A percentile compares a stretch with the other conserved stretches of the same genome.
Evolutionary conservation across 768 basidiomycete genomes (phyloP).

Genomic region (Tulasnella sp.): DNA sequence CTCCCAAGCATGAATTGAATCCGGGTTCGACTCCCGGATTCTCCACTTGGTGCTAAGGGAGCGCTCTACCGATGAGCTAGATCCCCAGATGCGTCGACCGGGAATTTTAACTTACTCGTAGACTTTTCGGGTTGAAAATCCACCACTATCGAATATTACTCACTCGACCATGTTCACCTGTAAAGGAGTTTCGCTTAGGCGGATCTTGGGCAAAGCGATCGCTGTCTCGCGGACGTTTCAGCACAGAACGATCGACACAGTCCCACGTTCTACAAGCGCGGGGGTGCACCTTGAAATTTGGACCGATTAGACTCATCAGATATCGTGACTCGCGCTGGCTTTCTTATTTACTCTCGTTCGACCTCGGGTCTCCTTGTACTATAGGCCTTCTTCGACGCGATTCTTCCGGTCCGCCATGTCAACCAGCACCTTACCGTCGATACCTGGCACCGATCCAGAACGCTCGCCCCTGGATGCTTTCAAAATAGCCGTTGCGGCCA

Average conservation of each 20-base stretch:
- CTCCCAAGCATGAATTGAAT: background rate
- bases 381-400: background rate
- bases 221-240: too few species aligned
- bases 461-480: constrained; percentile 70
- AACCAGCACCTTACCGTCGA: constrained; percentile 17
- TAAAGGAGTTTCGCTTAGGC: too few species aligned
- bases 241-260: background rate
- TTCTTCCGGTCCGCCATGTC: constrained; percentile 4
- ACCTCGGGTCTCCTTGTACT: constrained; percentile 3
- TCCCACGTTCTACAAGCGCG: background rate
- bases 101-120: too few species aligned
- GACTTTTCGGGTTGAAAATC: too few species aligned
- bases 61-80: constrained; percentile 21
- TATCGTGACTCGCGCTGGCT: constrained; percentile 14
- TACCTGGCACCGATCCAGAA: constrained; percentile 55
- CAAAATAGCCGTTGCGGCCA: constrained; percentile 73
- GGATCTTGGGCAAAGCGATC: too few species aligned
- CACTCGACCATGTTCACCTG: too few species aligned
- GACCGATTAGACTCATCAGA: constrained; percentile 12
- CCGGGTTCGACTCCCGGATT: too few species aligned
- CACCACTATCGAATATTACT: too few species aligned
- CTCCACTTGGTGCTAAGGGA: constrained; percentile 16
- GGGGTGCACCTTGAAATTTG: constrained; percentile 7
- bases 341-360: constrained; percentile 12
- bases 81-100: too few species aligned